These are phyloP conservation scores for Didymella glomerata DNA, from an alignment of 2,329 filamentous ascomycete genomes.

Conservation along the genomic window DNA sequence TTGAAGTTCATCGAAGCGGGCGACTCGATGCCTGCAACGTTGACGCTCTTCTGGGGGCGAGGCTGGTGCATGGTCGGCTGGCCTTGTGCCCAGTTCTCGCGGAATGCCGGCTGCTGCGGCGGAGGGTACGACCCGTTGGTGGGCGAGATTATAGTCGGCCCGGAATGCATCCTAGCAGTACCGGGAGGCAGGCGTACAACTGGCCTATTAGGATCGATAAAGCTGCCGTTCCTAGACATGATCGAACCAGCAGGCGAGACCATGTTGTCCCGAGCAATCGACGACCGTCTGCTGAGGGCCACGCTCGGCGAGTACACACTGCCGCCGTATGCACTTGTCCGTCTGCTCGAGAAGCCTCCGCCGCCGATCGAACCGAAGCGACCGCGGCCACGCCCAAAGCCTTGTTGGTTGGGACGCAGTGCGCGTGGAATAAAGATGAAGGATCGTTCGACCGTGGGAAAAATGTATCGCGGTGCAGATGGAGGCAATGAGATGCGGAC, in stretches of 20 bases:
- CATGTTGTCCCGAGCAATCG: conserved; percentile 73
- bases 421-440: conserved; percentile 98
- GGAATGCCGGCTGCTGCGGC: conserved; percentile 64
- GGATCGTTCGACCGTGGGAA: conserved; percentile 86
- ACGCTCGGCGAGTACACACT: conserved; percentile 87
- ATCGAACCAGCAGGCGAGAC: conserved; percentile 83
- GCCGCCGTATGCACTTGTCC: conserved; percentile 83
- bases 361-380: conserved; percentile 71
- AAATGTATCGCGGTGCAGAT: conserved; percentile 83
- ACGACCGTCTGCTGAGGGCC: conserved; percentile 88
- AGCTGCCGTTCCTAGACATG: conserved; percentile 70
- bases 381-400: conserved; percentile 70
- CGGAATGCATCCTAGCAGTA: conserved; percentile 49
- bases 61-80: conserved; percentile 89
- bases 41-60: conserved; percentile 91
- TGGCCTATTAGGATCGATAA: conserved; percentile 69
- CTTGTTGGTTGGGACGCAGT: conserved; percentile 90
- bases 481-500: conserved; percentile 91
- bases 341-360: conserved; percentile 73
- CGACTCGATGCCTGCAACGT: conserved; percentile 89
- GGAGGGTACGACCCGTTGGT: conserved; percentile 56
- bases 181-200: conserved; percentile 83
- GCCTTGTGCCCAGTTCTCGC: conserved; percentile 65
- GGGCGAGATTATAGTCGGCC: conserved; percentile 43
- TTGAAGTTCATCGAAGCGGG: conserved; percentile 70